Evolutionary conservation across 305 asterid species (phyloP), one percentile per base, ranked within the genome.

Genomic region (Coffea humblotiana): DNA sequence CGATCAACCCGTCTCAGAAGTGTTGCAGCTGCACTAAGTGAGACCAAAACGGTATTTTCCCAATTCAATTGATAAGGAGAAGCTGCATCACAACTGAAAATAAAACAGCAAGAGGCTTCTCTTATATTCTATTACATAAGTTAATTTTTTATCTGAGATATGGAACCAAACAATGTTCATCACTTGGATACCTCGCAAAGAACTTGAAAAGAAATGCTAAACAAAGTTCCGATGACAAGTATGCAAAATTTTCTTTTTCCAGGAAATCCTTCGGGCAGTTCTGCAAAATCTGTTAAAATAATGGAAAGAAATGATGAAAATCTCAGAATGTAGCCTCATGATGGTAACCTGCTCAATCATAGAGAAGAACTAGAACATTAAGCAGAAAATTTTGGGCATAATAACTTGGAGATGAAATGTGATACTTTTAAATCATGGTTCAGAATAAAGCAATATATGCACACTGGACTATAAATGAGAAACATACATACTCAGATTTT

Each of bases 211-310:
- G 90, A 82, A 87, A 91, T 37, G 93, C 81, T 87, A 83, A 82
- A 85, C 97, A 96, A 72, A 96, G 89, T 88, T 96, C 98, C 70
- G 91, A 80, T 71, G 92, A 91, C 90, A 91, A 82, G 80, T 81
- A 90, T 71, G 92, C 82, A 76, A 91, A 91, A 70, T 75, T 84
- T 81, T 92, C 98, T 40, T 83, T 83, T 77, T 84, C 90, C 63
- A 96, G 88, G 88, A 93, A 93, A 78, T 93, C 93, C 74, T 83
- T 81, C 63, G 99, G 97, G 85, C 99, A 94, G 72, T 89, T 90
- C 87, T 88, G 93, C 88, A 91, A 85, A 85, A 96, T 93, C 99
- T 96, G 91, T 51, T n/a, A 87, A 76, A 81, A 71, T 75, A 86
- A 87, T 49, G 82, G 84, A 83, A 45, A 87, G 83, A 80, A 76